Evolutionary conservation across 1,284 basidiomycete species (phyloP).

Genomic region (Earliella scabrosa): DNA sequence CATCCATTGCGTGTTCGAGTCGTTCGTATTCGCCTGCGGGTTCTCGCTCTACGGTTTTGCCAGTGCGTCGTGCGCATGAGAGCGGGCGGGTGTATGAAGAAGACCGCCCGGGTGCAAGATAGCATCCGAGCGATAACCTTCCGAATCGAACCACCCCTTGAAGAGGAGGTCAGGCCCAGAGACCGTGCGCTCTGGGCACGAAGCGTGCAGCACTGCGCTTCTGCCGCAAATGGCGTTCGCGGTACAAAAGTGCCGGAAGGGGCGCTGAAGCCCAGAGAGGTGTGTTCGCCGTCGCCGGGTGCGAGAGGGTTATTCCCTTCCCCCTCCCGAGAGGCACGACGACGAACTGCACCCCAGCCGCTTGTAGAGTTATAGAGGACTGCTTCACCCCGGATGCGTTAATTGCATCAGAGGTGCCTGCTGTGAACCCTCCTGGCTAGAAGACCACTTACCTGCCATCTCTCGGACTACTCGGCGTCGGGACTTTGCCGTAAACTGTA

Average conservation of each 20-base stretch:
- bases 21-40: too few relatives aligned
- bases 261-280: not conserved
- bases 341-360: slow-evolving; percentile 5
- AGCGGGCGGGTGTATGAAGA: slow-evolving; percentile 10
- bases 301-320: slow-evolving; percentile 6
- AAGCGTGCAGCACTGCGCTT: not conserved
- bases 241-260: not conserved
- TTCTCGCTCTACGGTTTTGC: slow-evolving; percentile 1
- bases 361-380: slow-evolving; percentile 4
- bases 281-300: slow-evolving; percentile 4
- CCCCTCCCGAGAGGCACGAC: slow-evolving; percentile 1
- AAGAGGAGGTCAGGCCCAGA: slow-evolving; percentile 9
- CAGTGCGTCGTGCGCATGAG: slow-evolving; percentile 1
- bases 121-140: slow-evolving; percentile 23
- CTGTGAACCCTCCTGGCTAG: slow-evolving; percentile 1
- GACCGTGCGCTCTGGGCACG: not conserved
- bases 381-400: not conserved
- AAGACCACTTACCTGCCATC: slow-evolving; percentile 1
- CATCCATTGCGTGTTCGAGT: too few relatives aligned
- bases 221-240: slow-evolving; percentile 2
- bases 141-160: slow-evolving; percentile 6
- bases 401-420: not conserved
- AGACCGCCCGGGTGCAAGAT: slow-evolving; percentile 12
- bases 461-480: slow-evolving; percentile 3
- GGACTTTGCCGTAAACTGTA: not conserved